These are phyloP conservation scores for Baorangia bicolor DNA, from an alignment of 768 basidiomycete species.

Conservation along the genomic window DNA sequence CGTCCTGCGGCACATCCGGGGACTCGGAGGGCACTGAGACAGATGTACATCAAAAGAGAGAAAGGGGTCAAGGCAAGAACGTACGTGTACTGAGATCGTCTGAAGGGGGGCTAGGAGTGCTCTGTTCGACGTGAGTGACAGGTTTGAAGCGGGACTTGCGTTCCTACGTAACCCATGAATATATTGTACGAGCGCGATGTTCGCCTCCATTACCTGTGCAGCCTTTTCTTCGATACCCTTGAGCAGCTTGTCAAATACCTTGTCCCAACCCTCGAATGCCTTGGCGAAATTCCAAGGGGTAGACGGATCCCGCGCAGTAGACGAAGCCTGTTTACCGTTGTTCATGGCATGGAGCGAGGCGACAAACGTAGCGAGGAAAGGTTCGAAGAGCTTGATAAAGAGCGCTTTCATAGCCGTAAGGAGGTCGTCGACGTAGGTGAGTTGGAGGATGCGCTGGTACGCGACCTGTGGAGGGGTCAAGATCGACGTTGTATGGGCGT, in stretches of 20 bases:
- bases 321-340: constrained; percentile 36
- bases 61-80: constrained; percentile 8
- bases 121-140: constrained; percentile 34
- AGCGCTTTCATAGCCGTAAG: constrained; percentile 75
- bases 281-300: constrained; percentile 66
- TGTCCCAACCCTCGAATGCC: constrained; percentile 80
- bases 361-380: constrained; percentile 79
- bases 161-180: constrained; percentile 45
- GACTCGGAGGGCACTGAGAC: constrained; percentile 47
- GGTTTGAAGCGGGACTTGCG: constrained; percentile 63
- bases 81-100: constrained; percentile 61
- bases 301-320: constrained; percentile 36
- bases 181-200: background rate
- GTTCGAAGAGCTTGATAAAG: constrained; percentile 85
- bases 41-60: background rate
- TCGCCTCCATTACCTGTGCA: constrained; percentile 48
- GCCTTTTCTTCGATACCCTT: constrained; percentile 74
- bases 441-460: constrained; percentile 93
- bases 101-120: constrained; percentile 46
- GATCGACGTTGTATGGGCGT: background rate
- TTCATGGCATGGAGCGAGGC: constrained; percentile 73
- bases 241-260: constrained; percentile 72
- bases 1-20: constrained; percentile 60
- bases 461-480: constrained; percentile 61
- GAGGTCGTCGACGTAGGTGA: constrained; percentile 91